These are phyloP conservation scores for Epichloe gansuensis DNA, from an alignment of 2,329 filamentous ascomycete species.

Conservation along the genomic window DNA sequence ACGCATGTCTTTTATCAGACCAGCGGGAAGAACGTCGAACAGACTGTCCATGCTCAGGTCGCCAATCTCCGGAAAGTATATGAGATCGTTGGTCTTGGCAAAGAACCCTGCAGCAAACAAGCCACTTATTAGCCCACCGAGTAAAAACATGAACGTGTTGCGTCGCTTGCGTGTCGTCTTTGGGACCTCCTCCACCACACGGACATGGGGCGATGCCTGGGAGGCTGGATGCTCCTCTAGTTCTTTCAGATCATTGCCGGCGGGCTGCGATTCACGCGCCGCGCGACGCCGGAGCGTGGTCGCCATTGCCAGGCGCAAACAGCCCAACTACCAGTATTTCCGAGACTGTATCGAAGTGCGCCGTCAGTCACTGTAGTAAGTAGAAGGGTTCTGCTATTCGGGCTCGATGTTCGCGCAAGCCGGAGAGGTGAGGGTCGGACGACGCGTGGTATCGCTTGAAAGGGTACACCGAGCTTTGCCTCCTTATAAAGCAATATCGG, in stretches of 20 bases:
- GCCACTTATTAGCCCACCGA: conserved; percentile 91
- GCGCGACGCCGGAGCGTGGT: conserved; percentile 22
- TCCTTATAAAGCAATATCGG: neutral
- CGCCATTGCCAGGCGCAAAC: conserved; percentile 9
- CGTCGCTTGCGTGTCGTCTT: conserved; percentile 53
- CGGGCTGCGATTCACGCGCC: conserved; percentile 11
- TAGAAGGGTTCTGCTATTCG: neutral
- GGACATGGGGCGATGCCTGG: conserved; percentile 22
- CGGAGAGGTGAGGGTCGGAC: neutral
- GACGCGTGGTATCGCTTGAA: neutral
- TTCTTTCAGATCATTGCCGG: conserved; percentile 11
- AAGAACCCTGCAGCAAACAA: conserved; percentile 83
- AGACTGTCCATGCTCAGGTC: conserved; percentile 76
- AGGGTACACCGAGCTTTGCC: neutral
- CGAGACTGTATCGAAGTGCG: neutral
- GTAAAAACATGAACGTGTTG: conserved; percentile 68
- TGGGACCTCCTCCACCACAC: conserved; percentile 29
- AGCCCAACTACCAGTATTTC: neutral
- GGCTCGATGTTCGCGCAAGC: neutral
- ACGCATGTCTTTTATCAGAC: conserved; percentile 72
- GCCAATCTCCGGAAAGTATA: conserved; percentile 58
- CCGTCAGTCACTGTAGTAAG: neutral
- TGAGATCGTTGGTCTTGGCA: conserved; percentile 76
- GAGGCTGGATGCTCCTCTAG: conserved; percentile 17
- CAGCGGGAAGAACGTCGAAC: conserved; percentile 76